Percentiles rank a stretch among this genome's conserved stretches.
phyloP scores from a whole-genome alignment of 305 asterid genomes.

The Fraxinus sp. region DNA sequence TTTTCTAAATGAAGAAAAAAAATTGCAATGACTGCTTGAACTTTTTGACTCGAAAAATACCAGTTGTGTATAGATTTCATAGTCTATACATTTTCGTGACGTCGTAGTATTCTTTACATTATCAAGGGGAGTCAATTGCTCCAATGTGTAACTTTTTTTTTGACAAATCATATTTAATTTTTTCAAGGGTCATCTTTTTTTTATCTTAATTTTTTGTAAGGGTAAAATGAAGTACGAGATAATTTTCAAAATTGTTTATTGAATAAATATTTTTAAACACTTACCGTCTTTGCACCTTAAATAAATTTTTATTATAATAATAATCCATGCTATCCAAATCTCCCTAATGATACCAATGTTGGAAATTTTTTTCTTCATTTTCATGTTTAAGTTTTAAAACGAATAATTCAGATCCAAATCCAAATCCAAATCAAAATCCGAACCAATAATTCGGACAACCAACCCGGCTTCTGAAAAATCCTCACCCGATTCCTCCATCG shows the following conservation, averaged over 20 bases:
- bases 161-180: background rate
- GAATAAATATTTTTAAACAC: background rate
- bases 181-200: background rate
- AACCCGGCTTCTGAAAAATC: background rate
- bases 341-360: too few relatives aligned
- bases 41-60: conserved; percentile 20
- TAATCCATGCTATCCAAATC: too few relatives aligned
- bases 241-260: background rate
- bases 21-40: conserved; percentile 22
- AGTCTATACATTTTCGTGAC: background rate
- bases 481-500: background rate
- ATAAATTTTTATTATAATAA: too few relatives aligned
- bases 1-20: conserved; percentile 1
- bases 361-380: too few relatives aligned
- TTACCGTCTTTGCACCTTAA: too few relatives aligned
- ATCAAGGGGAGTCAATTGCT: background rate
- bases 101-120: background rate
- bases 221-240: background rate
- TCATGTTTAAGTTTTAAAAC: too few relatives aligned
- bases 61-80: background rate
- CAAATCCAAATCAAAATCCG: background rate
- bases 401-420: background rate
- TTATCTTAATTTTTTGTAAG: background rate
- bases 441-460: background rate
- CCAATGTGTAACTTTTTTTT: background rate